Conservation (phyloP, 139 green algal genomes). For the Dunaliella sp. region DNA sequence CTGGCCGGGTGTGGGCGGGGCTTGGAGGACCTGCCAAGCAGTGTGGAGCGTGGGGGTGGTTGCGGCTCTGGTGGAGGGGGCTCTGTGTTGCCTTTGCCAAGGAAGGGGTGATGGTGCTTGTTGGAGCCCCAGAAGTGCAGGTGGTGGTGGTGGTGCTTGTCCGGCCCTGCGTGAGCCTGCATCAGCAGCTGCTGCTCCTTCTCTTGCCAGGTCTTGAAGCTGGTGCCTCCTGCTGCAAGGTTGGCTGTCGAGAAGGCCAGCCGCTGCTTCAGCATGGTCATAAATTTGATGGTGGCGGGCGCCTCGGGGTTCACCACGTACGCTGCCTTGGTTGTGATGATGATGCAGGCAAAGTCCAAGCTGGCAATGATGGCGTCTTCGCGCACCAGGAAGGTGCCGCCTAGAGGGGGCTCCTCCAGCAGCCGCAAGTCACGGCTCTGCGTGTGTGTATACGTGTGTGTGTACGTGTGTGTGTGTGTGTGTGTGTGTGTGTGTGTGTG, state of each 20-base stretch:
- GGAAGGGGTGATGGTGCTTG: too few species aligned
- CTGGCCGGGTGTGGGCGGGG: background rate
- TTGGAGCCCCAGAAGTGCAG: background rate
- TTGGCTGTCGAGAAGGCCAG: background rate
- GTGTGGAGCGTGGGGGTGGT: background rate
- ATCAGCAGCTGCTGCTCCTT: background rate
- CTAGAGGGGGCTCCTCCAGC: conserved; percentile 12
- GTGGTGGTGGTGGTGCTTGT: background rate
- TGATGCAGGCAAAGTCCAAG: conserved; percentile 28
- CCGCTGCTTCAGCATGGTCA: conserved; percentile 41
- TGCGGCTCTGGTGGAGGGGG: background rate
- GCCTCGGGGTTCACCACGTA: conserved; percentile 43
- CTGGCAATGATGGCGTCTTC: conserved; percentile 38
- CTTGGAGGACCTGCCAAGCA: too few species aligned
- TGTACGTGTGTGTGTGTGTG: background rate
- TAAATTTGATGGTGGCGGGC: conserved; percentile 22
- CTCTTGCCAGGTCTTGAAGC: background rate
- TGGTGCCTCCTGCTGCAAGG: background rate
- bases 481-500: conserved; percentile 3
- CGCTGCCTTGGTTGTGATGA: conserved; percentile 49
- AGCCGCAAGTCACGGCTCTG: conserved; percentile 30
- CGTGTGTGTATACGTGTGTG: conserved; percentile 10
- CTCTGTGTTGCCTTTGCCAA: background rate
- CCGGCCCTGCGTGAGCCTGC: background rate
- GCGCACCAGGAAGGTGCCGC: conserved; percentile 21